These are phyloP conservation scores for Quambalaria eucalypti DNA, from an alignment of 1,284 basidiomycete genomes.

Conservation along the genomic window DNA sequence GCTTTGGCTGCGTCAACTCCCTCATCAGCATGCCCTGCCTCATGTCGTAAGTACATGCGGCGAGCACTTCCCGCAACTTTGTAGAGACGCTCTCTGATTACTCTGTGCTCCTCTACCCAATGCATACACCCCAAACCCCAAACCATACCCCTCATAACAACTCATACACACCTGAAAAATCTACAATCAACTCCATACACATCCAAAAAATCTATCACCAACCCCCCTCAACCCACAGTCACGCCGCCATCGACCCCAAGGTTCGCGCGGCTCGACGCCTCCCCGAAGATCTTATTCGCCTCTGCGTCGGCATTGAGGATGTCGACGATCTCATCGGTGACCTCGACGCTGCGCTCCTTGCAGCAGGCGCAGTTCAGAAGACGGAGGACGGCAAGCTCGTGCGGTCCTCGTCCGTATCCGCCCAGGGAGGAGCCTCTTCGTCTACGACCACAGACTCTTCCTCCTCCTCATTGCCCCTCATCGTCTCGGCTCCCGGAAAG, in stretches of 20 bases:
- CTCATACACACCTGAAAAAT: too few species aligned
- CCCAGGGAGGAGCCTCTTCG: not conserved
- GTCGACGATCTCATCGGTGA: conserved; percentile 85
- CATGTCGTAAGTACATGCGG: conserved; percentile 66
- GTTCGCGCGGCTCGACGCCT: conserved; percentile 84
- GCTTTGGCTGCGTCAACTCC: conserved; percentile 95
- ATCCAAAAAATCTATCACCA: too few species aligned
- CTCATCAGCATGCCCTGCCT: conserved; percentile 98
- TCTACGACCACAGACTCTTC: not conserved
- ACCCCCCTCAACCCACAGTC: conserved; percentile 53
- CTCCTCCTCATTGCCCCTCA: too few species aligned
- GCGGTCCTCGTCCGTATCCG: not conserved
- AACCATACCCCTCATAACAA: too few species aligned
- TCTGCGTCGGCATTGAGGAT: conserved; percentile 98
- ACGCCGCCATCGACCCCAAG: conserved; percentile 92
- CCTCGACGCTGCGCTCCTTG: conserved; percentile 79
- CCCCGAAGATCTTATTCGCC: conserved; percentile 91
- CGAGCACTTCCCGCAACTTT: too few species aligned
- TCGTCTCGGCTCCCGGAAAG: conserved; percentile 69
- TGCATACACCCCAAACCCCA: too few species aligned
- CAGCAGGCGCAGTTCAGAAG: conserved; percentile 70
- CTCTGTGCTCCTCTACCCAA: too few species aligned
- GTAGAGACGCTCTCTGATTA: too few species aligned
- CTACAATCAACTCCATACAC: too few species aligned
- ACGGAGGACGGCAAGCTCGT: not conserved